A percentile compares a stretch with the other conserved stretches of the same genome.
Conservation (phyloP, 1,284 basidiomycete genomes). For the Anthracocystis walkeri region DNA sequence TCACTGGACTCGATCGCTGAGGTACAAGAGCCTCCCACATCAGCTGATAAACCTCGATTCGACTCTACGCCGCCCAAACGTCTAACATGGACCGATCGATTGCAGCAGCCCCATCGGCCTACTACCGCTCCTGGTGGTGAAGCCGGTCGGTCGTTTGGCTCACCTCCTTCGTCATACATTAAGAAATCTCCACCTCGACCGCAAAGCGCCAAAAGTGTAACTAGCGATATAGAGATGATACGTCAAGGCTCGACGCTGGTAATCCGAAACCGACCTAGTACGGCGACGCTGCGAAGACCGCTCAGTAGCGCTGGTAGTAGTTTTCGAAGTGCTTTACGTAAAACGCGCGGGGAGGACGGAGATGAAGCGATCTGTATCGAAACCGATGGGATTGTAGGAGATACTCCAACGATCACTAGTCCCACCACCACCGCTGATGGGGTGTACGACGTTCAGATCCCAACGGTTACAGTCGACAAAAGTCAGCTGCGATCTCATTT, state of each 20-base stretch:
- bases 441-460: conserved; percentile 6
- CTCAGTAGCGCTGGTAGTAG: conserved; percentile 21
- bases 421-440: neutral
- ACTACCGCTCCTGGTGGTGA: conserved; percentile 13
- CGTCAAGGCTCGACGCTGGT: conserved; percentile 25
- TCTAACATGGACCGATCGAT: conserved; percentile 11
- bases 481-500: conserved; percentile 27
- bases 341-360: neutral
- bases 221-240: conserved; percentile 34
- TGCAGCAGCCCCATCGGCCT: conserved; percentile 3
- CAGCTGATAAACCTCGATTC: too few species aligned
- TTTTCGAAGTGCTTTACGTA: conserved; percentile 16
- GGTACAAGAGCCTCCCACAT: conserved; percentile 20
- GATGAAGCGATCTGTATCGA: conserved; percentile 32
- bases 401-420: neutral
- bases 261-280: conserved; percentile 24
- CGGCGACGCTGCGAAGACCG: conserved; percentile 15
- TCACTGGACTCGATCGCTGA: conserved; percentile 41
- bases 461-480: neutral
- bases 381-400: conserved; percentile 23
- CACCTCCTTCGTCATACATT: neutral
- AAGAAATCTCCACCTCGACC: conserved; percentile 16
- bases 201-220: conserved; percentile 15
- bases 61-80: conserved; percentile 3
- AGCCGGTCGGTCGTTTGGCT: neutral